A percentile compares a stretch with the other conserved stretches of the same genome.
Evolutionary conservation across 495 filamentous ascomycete genomes (phyloP).

Genomic region (Bathelium albidoporum): DNA sequence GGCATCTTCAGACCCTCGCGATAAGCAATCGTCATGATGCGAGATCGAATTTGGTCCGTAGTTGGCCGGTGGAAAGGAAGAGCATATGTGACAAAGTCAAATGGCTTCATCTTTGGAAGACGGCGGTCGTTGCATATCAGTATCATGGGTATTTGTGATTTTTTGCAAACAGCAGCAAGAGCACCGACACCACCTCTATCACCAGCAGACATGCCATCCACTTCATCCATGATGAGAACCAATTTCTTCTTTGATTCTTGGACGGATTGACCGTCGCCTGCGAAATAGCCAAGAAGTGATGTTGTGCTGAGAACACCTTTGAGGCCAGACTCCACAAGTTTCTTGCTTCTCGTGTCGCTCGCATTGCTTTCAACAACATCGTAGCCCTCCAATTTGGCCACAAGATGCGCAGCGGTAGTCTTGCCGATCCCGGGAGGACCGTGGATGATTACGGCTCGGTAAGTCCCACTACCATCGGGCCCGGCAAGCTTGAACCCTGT

Average conservation of each 20-base stretch:
- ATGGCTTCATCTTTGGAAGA: constrained; percentile 94
- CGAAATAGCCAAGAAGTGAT: constrained; percentile 84
- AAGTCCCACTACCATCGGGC: constrained; percentile 65
- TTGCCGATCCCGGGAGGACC: constrained; percentile 96
- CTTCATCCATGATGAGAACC: constrained; percentile 96
- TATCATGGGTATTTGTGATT: constrained; percentile 89
- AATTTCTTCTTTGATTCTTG: constrained; percentile 78
- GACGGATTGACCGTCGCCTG: constrained; percentile 55
- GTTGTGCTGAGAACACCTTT: constrained; percentile 86
- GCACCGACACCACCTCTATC: constrained; percentile 94
- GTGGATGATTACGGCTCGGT: constrained; percentile 81
- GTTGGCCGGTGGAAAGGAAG: constrained; percentile 83
- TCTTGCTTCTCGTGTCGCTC: constrained; percentile 95
- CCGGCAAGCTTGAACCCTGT: constrained; percentile 67
- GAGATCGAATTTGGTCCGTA: constrained; percentile 73
- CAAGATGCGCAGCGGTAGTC: constrained; percentile 90
- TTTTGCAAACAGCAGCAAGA: constrained; percentile 85
- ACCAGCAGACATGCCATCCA: constrained; percentile 97
- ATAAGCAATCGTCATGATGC: constrained; percentile 89
- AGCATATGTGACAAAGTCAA: constrained; percentile 73
- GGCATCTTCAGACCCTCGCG: constrained; percentile 83
- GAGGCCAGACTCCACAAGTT: constrained; percentile 79
- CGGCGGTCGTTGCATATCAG: constrained; percentile 94
- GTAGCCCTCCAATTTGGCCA: constrained; percentile 85
- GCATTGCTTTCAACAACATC: constrained; percentile 93